Evolutionary conservation across 768 basidiomycete species (phyloP).

Genomic region (Lactarius psammicola): DNA sequence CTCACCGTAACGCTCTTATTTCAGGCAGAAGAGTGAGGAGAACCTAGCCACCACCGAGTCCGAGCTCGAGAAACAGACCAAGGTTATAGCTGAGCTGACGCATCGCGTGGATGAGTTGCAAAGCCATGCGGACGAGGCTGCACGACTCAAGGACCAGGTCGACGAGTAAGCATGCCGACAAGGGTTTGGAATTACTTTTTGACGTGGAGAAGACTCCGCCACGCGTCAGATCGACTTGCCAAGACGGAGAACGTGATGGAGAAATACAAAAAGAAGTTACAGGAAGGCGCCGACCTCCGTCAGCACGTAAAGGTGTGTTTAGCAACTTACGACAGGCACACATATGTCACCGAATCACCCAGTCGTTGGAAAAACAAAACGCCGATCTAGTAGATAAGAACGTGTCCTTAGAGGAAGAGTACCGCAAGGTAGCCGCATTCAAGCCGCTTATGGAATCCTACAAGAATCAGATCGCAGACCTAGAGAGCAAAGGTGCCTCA

Average conservation of each 20-base stretch:
- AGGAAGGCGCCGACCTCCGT: slow-evolving; percentile 87
- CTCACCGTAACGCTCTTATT: slow-evolving; percentile 35
- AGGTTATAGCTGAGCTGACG: slow-evolving; percentile 66
- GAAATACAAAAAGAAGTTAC: slow-evolving; percentile 98
- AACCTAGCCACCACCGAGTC: slow-evolving; percentile 79
- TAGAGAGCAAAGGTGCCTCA: slow-evolving; percentile 68
- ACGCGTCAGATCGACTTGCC: slow-evolving; percentile 86
- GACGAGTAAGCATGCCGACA: slow-evolving; percentile 69
- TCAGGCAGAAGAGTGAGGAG: slow-evolving; percentile 92
- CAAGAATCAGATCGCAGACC: slow-evolving; percentile 77
- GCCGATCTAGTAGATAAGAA: slow-evolving; percentile 89
- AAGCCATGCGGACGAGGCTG: slow-evolving; percentile 70
- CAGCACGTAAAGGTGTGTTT: slow-evolving; percentile 74
- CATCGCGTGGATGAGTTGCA: slow-evolving; percentile 82
- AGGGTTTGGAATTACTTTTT: slow-evolving; percentile 8
- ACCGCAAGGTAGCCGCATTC: slow-evolving; percentile 79
- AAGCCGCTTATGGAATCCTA: slow-evolving; percentile 92
- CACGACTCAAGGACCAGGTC: slow-evolving; percentile 83
- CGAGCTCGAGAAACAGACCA: slow-evolving; percentile 78
- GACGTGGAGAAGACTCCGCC: slow-evolving; percentile 62
- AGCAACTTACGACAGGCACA: slow-evolving; percentile 12
- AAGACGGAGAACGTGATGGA: slow-evolving; percentile 98
- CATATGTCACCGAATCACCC: slow-evolving; percentile 1
- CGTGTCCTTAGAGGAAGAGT: slow-evolving; percentile 89
- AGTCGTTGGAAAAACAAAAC: slow-evolving; percentile 93